These are phyloP conservation scores for Erodium texanum DNA, from an alignment of 441 rosid genomes.

Conservation along the genomic window DNA sequence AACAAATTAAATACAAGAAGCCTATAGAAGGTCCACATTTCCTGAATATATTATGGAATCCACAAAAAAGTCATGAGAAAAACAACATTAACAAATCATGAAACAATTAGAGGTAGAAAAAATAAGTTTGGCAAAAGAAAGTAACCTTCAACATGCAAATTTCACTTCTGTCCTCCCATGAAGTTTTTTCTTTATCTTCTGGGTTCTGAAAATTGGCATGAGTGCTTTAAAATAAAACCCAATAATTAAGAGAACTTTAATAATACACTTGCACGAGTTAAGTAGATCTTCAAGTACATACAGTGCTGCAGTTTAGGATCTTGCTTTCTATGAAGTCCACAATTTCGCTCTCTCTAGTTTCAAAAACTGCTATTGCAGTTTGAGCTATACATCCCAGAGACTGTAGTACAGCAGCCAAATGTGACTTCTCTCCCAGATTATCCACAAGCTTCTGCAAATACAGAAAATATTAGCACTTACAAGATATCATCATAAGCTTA, in stretches of 20 bases:
- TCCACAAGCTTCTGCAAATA: constrained; percentile 81
- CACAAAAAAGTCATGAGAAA: constrained; percentile 4
- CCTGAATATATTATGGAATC: constrained; percentile 4
- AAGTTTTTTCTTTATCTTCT: constrained; percentile 35
- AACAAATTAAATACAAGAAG: not conserved
- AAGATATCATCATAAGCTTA: constrained; percentile 5
- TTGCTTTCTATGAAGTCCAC: constrained; percentile 69
- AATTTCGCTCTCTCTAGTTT: constrained; percentile 89
- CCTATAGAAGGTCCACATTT: not conserved
- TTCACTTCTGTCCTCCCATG: constrained; percentile 87
- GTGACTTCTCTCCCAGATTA: constrained; percentile 82
- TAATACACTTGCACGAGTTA: constrained; percentile 19
- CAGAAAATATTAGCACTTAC: constrained; percentile 24
- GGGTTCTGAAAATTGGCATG: constrained; percentile 50
- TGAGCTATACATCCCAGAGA: constrained; percentile 98
- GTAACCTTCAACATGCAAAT: constrained; percentile 84
- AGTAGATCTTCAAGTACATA: constrained; percentile 34
- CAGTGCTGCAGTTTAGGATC: constrained; percentile 55
- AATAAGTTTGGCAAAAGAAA: constrained; percentile 16
- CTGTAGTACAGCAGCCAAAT: constrained; percentile 89
- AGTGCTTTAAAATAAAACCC: constrained; percentile 15
- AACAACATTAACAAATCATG: not conserved
- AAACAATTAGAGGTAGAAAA: not conserved
- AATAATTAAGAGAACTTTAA: constrained; percentile 12
- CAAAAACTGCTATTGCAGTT: constrained; percentile 96